Evolutionary conservation across 108 stramenopile genomes (phyloP).

Genomic region (Fragilaria crotonensis): DNA sequence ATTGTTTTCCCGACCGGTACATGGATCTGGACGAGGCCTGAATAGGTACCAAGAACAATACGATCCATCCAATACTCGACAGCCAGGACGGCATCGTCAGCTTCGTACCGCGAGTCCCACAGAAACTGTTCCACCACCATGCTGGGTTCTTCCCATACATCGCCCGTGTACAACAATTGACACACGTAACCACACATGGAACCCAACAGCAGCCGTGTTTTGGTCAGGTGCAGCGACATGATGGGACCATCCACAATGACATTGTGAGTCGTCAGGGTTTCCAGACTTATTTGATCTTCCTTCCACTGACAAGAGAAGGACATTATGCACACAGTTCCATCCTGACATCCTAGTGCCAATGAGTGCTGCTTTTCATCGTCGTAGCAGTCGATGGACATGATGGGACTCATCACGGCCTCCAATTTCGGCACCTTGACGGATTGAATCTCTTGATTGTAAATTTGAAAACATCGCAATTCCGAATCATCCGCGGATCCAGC

Average conservation of each 20-base stretch:
- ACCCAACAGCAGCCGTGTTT: slow-evolving; percentile 19
- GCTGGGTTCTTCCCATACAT: slow-evolving; percentile 27
- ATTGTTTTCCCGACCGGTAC: neutral
- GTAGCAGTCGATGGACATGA: slow-evolving; percentile 16
- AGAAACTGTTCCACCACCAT: slow-evolving; percentile 32
- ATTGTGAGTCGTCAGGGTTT: slow-evolving; percentile 8
- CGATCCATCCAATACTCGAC: slow-evolving; percentile 18
- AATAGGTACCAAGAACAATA: slow-evolving; percentile 28
- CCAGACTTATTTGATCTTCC: slow-evolving; percentile 9
- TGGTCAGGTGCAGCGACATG: slow-evolving; percentile 17
- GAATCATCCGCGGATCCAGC: slow-evolving; percentile 30
- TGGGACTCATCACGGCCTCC: slow-evolving; percentile 15
- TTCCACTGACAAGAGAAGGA: slow-evolving; percentile 4
- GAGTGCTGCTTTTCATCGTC: neutral
- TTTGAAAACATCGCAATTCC: slow-evolving; percentile 10
- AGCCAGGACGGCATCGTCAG: slow-evolving; percentile 41
- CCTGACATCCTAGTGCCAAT: slow-evolving; percentile 35
- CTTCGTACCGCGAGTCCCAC: slow-evolving; percentile 8
- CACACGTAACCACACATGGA: slow-evolving; percentile 49
- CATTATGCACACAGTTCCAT: slow-evolving; percentile 37
- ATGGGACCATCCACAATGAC: slow-evolving; percentile 43
- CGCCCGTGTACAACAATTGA: slow-evolving; percentile 6
- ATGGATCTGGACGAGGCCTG: slow-evolving; percentile 12
- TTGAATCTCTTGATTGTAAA: neutral
- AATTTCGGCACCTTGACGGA: slow-evolving; percentile 1